Evolutionary conservation across 2,329 filamentous ascomycete genomes (phyloP).

Genomic region (Lachnellula willkommii): DNA sequence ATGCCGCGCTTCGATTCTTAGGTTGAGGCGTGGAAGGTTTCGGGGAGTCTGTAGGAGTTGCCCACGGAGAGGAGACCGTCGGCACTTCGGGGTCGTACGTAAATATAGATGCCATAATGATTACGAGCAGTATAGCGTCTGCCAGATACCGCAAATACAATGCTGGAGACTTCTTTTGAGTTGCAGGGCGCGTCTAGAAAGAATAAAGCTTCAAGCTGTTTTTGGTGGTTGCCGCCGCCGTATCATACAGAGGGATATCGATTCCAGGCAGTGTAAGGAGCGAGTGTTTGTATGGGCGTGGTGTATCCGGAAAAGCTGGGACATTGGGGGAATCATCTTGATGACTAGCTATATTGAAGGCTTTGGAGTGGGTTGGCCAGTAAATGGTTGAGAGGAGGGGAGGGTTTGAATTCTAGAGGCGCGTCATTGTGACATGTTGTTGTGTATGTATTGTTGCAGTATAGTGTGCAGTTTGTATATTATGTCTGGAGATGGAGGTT

Average conservation of each 20-base stretch:
- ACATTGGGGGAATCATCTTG: conserved; percentile 48
- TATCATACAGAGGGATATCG: conserved; percentile 11
- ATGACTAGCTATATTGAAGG: conserved; percentile 10
- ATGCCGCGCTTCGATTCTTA: conserved; percentile 8
- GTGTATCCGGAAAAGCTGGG: conserved; percentile 34
- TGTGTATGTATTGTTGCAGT: background rate
- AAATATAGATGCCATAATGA: conserved; percentile 83
- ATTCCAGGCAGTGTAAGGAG: conserved; percentile 34
- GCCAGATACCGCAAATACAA: too few relatives aligned
- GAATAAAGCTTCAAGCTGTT: background rate
- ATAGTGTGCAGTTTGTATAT: background rate
- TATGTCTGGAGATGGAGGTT: background rate
- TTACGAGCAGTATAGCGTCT: background rate
- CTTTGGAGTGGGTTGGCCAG: background rate
- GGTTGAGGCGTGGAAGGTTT: conserved; percentile 26
- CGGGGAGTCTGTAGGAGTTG: conserved; percentile 45
- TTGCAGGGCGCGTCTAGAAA: background rate
- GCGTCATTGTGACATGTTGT: background rate
- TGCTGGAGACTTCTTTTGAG: too few relatives aligned
- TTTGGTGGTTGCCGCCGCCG: conserved; percentile 13
- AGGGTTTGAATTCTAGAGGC: background rate
- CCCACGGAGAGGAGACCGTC: conserved; percentile 86
- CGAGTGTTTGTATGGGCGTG: conserved; percentile 46
- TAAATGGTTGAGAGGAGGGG: background rate
- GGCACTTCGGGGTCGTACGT: conserved; percentile 88